Conservation (phyloP, 495 filamentous ascomycete genomes). For the Cetradonia linearis region DNA sequence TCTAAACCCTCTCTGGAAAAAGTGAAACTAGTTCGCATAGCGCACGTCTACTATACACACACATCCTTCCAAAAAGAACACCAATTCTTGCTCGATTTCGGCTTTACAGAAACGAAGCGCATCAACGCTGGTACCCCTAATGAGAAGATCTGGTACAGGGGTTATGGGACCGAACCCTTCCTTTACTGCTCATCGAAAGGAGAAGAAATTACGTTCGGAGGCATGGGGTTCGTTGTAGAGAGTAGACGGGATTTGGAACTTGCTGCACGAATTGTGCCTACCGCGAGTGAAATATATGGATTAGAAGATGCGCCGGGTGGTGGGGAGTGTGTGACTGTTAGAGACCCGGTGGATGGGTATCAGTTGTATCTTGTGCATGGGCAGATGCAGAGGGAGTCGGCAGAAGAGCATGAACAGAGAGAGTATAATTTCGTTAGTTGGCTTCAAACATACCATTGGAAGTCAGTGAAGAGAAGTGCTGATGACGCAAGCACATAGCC, state of each 20-base stretch:
- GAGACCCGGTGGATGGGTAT: conserved; percentile 31
- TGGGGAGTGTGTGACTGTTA: conserved; percentile 29
- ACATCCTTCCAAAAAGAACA: conserved; percentile 37
- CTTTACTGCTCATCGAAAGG: conserved; percentile 41
- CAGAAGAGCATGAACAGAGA: neutral
- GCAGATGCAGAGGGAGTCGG: conserved; percentile 18
- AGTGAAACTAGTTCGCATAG: conserved; percentile 44
- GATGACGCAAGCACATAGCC: neutral
- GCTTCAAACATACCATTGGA: neutral
- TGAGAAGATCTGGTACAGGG: conserved; percentile 46
- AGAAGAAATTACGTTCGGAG: conserved; percentile 42
- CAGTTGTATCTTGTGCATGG: conserved; percentile 31
- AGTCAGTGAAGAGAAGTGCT: neutral
- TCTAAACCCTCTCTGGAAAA: too few relatives aligned
- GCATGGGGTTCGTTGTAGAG: conserved; percentile 45
- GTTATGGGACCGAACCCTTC: conserved; percentile 52
- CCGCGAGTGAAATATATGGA: conserved; percentile 26
- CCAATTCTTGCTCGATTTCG: conserved; percentile 47
- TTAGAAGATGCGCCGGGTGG: conserved; percentile 30
- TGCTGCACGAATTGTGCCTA: conserved; percentile 18
- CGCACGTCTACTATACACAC: conserved; percentile 50
- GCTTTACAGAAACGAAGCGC: conserved; percentile 37
- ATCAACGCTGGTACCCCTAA: conserved; percentile 26
- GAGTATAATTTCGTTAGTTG: conserved; percentile 8
- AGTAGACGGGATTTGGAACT: conserved; percentile 44